Evolutionary conservation across 495 filamentous ascomycete species (phyloP), one percentile per base, ranked within the genome.

Genomic region (Tuber magnatum): DNA sequence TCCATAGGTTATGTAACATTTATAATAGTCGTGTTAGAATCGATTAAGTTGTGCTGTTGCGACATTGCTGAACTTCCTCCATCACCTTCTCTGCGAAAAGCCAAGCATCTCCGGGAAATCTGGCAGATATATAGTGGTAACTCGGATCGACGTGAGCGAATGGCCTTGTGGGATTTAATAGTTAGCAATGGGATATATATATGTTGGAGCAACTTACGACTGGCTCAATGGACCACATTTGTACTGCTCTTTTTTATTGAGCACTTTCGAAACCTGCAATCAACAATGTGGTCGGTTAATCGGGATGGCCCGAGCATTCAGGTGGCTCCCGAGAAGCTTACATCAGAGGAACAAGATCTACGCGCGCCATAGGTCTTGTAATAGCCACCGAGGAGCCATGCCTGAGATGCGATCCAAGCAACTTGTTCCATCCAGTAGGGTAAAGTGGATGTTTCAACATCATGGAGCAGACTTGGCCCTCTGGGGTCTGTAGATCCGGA

Each of bases 401-500:
- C 78, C 43, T 80, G 78, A 18, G 77, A 80, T 16, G 73, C 70
- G 44, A 76, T 61, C 79, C 79, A 81, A 7, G 79, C 79, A 43
- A 68, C 71, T 16, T 51, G 71, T 73, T 79, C 79, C 79, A 80
- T 79, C 79, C 77, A 80, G 73, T 73, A 56, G 22, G 78, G 78
- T 24, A 80, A 73, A n/a, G 78, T 80, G 7, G 79, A 73, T 38
- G 77, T 80, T 61, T 80, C 78, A 28, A 80, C 71, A 44, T 75
- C 71, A 42, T 80, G 74, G 39, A 77, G 75, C 12, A 77, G 44
- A 76, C 68, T 69, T 32, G 14, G 75, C 40, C 43, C 76, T 18
- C 41, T 28, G 42, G 32, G 32, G 28, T 51, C 70, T n/a, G 32
- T 39, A 22, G 75, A 41, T 16, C 41, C 40, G 32, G 44, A 42